Percentiles rank a stretch among this genome's conserved stretches.
Conservation (phyloP, 768 basidiomycete species). For the Leccinum boreale region DNA sequence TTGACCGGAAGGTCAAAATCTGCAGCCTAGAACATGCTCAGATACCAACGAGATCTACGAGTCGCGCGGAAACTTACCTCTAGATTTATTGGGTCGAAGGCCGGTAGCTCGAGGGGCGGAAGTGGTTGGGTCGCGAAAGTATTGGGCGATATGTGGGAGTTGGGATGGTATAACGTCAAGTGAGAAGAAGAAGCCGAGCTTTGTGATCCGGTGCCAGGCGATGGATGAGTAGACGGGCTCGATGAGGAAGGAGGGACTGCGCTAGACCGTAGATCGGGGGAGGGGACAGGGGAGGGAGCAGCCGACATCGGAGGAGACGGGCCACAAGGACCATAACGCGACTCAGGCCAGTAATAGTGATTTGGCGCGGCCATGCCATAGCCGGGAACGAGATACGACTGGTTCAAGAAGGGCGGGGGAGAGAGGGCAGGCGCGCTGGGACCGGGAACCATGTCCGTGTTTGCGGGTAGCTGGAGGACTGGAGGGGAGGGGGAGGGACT, state of each 20-base stretch:
- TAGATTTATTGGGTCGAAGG: background rate
- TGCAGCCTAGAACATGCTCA: constrained; percentile 6
- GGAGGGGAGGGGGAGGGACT: background rate
- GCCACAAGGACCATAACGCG: constrained; percentile 33
- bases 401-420: background rate
- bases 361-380: constrained; percentile 12
- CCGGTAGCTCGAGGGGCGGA: background rate
- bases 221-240: constrained; percentile 5
- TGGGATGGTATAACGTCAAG: constrained; percentile 1
- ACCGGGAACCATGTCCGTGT: background rate
- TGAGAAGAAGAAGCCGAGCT: constrained; percentile 20
- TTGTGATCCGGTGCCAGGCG: constrained; percentile 12
- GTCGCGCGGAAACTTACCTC: constrained; percentile 8
- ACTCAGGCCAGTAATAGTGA: constrained; percentile 24
- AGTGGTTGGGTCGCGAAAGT: constrained; percentile 7
- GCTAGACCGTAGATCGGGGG: constrained; percentile 7
- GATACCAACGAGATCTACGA: background rate
- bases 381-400: background rate
- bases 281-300: constrained; percentile 44
- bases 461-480: background rate
- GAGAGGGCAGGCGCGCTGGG: background rate
- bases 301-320: constrained; percentile 55
- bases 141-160: constrained; percentile 13
- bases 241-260: constrained; percentile 14
- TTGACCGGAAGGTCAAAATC: constrained; percentile 13